Base-by-base conservation (phyloP, 108 stramenopile genomes). In the Schizochytrium sp. region DNA sequence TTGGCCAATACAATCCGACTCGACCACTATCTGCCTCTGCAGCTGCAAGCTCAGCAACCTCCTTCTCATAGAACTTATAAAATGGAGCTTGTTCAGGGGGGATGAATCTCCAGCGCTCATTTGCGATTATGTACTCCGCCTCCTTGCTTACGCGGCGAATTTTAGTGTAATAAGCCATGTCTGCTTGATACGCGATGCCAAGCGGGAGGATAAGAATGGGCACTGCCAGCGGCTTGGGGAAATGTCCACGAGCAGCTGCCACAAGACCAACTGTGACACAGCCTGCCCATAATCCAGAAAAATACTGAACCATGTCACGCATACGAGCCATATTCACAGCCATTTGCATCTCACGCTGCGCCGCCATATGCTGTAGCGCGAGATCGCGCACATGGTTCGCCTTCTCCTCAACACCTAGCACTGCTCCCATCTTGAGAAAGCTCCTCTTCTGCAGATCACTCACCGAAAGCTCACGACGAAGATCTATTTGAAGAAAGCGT, bases 311-410 rank as follows among this genome's bases (percentile, higher is more conserved):
- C 45, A 83, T 13, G 76, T 83, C 76, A 13, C 76, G 5, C 45
- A 28, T 53, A 10, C 55, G 76, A 47, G 76, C 76, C 76, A 83
- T 5, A 53, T 55, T 55, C 76, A 83, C 45, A 10, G 76, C 76
- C 76, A 83, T 83, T 53, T 83, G 76, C 50, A 83, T 83, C 76
- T 83, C 76, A 38, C 76, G 76, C 76, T 83, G 76, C 76, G 47
- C 50, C 45, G 76, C 76, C 15, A 55, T 47, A 40, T 55, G 55
- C 76, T 83, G 50, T 53, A 83, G 50, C n/a, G n/a, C 76, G 17
- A 55, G 76, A 38, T 49, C 76, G 15, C 53, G 47, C 76, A 83
- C 76, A 5, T 83, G 50, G 50, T 83, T 10, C 76, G 76, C 76
- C 76, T 83, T 83, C 17, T 50, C 50, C 76, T 83, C 76, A 47